Evolutionary conservation across 2,329 filamentous ascomycete species (phyloP).

Genomic region (Torrubiella hemipterigena): DNA sequence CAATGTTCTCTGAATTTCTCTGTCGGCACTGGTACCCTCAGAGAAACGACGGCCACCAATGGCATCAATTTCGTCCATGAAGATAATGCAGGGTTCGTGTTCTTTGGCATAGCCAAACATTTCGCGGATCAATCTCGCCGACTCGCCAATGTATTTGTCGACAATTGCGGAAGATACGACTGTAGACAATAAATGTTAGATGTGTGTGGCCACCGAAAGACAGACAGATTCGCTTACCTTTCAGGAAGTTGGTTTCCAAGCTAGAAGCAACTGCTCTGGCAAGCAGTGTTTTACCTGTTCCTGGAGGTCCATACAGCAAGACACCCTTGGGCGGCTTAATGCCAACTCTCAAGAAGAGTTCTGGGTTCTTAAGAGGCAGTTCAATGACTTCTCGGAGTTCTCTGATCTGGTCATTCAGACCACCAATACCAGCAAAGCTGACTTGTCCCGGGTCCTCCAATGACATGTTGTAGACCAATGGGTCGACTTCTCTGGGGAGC

Average conservation of each 20-base stretch:
- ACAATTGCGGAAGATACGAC: constrained; percentile 98
- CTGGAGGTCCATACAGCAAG: constrained; percentile 86
- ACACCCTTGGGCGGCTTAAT: constrained; percentile 99
- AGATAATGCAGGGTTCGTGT: constrained; percentile 98
- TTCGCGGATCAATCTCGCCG: constrained; percentile 88
- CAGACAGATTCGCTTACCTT: constrained; percentile 46
- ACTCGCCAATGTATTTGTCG: constrained; percentile 99
- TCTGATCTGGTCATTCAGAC: constrained; percentile 94
- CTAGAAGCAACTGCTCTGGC: constrained; percentile 93
- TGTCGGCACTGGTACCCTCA: constrained; percentile 92
- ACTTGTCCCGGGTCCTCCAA: constrained; percentile 95
- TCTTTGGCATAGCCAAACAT: constrained; percentile 99
- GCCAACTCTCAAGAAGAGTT: constrained; percentile 89
- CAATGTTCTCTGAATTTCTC: constrained; percentile 93
- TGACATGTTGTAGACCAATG: constrained; percentile 99
- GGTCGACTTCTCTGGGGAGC: constrained; percentile 96
- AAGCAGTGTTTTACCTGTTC: constrained; percentile 91
- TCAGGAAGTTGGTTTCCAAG: constrained; percentile 95
- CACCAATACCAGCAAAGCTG: constrained; percentile 95
- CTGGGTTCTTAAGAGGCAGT: constrained; percentile 94
- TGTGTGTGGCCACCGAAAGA: too few relatives aligned
- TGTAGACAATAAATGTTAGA: constrained; percentile 21
- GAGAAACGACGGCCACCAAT: constrained; percentile 95
- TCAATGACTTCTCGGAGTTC: constrained; percentile 97
- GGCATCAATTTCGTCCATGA: constrained; percentile 99